Evolutionary conservation across 768 basidiomycete species (phyloP).

Genomic region (Mrakia frigida): DNA sequence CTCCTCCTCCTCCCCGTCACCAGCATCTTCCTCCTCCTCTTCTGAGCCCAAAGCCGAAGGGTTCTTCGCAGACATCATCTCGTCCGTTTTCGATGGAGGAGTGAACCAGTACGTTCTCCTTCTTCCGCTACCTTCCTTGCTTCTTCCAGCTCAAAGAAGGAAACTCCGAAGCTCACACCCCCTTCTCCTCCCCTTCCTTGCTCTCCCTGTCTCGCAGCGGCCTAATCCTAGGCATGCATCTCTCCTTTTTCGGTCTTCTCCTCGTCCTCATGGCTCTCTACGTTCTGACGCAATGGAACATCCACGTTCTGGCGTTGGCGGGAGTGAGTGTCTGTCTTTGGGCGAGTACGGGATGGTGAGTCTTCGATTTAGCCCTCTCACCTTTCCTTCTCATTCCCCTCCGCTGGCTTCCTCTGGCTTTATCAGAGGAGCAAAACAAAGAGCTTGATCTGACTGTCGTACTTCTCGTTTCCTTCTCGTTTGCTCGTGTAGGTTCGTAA

Average conservation of each 20-base stretch:
- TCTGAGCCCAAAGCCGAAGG: background rate
- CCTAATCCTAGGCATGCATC: conserved; percentile 47
- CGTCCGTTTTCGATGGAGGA: conserved; percentile 53
- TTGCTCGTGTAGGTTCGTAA: conserved; percentile 55
- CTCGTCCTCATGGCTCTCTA: conserved; percentile 48
- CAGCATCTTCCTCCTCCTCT: background rate
- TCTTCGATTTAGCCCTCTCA: conserved; percentile 14
- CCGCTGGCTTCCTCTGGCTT: too few species aligned
- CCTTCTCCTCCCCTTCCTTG: conserved; percentile 62
- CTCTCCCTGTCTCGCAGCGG: conserved; percentile 51
- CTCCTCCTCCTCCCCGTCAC: background rate
- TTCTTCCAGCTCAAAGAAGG: background rate
- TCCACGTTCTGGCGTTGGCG: conserved; percentile 64
- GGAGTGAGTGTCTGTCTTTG: conserved; percentile 63
- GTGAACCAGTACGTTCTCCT: conserved; percentile 26
- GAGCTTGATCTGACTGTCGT: background rate
- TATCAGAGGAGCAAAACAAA: too few species aligned
- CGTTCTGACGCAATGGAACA: conserved; percentile 58
- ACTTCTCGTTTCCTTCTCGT: background rate
- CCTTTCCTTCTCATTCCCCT: conserved; percentile 1
- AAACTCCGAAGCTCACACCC: conserved; percentile 49
- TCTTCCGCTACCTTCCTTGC: too few species aligned
- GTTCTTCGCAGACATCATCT: conserved; percentile 57
- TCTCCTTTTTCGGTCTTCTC: conserved; percentile 57
- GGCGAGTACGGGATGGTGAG: conserved; percentile 76